phyloP scores from a whole-genome alignment of 2,329 filamentous ascomycete genomes.

The Colletotrichum scovillei region DNA sequence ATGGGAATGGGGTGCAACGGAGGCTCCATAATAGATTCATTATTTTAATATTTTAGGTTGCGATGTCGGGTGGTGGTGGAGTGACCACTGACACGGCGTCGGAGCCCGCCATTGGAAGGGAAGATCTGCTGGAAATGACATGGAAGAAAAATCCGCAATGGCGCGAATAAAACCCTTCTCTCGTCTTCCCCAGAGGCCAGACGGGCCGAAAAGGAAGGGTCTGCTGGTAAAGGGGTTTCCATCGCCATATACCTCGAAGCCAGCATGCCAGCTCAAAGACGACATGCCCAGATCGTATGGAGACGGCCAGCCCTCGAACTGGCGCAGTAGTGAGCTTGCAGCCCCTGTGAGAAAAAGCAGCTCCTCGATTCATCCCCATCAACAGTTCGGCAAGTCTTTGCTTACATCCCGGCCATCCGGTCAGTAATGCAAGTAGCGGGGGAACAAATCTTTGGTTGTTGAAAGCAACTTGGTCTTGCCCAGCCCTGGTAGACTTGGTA shows the following conservation, averaged over 20 bases:
- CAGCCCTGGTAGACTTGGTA: background rate
- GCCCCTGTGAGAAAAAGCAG: constrained; percentile 5
- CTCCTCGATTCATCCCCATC: background rate
- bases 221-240: no score
- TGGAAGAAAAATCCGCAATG: background rate
- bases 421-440: constrained; percentile 7
- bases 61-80: constrained; percentile 30
- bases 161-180: background rate
- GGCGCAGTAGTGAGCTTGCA: constrained; percentile 6
- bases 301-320: background rate
- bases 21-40: constrained; percentile 25
- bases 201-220: no score
- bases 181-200: background rate
- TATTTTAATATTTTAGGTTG: constrained; percentile 12
- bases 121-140: constrained; percentile 5
- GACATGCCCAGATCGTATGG: constrained; percentile 20
- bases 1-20: constrained; percentile 23
- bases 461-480: background rate
- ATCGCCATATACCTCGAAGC: no score
- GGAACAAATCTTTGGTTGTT: background rate
- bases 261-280: background rate
- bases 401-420: constrained; percentile 1
- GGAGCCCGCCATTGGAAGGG: constrained; percentile 11
- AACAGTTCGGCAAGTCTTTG: constrained; percentile 5
- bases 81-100: constrained; percentile 17